phyloP scores from a whole-genome alignment of 495 filamentous ascomycete genomes.

The Chaetomium fimeti region DNA sequence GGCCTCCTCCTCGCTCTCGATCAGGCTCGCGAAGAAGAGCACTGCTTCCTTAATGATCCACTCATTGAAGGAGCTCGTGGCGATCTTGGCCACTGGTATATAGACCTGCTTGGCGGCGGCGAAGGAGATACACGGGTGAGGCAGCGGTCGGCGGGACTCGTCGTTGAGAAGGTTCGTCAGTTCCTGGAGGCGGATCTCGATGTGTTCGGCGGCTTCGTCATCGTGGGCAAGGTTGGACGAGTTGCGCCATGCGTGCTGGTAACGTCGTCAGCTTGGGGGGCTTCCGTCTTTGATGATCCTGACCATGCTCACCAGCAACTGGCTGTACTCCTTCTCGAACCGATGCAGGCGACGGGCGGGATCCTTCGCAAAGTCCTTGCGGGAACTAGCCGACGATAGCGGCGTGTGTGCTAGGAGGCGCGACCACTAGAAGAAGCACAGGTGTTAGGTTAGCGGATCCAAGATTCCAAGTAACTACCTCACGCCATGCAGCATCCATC shows the following conservation, averaged over 20 bases:
- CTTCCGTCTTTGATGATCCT: neutral
- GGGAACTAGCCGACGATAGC: conserved; percentile 54
- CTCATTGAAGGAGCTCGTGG: conserved; percentile 73
- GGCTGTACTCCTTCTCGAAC: conserved; percentile 85
- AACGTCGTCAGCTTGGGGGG: neutral
- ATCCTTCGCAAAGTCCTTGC: conserved; percentile 65
- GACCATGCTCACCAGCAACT: conserved; percentile 66
- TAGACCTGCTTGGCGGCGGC: conserved; percentile 83
- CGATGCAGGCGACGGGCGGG: conserved; percentile 82
- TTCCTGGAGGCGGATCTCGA: conserved; percentile 55
- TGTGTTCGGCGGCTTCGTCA: conserved; percentile 52
- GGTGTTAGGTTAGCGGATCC: neutral
- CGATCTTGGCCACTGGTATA: conserved; percentile 80
- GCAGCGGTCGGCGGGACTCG: conserved; percentile 80
- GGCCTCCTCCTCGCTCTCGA: conserved; percentile 94
- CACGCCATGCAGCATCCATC: neutral
- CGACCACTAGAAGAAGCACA: conserved; percentile 65
- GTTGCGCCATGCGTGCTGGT: conserved; percentile 77
- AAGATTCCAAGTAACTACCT: too few relatives aligned
- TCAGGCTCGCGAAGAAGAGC: conserved; percentile 77
- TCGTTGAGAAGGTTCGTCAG: conserved; percentile 80
- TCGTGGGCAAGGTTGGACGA: conserved; percentile 54
- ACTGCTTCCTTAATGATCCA: conserved; percentile 79
- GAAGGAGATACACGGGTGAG: conserved; percentile 85
- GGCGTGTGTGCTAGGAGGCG: conserved; percentile 82